Evolutionary conservation across 345 rosid species (phyloP).

Genomic region (Cardamine occulta): DNA sequence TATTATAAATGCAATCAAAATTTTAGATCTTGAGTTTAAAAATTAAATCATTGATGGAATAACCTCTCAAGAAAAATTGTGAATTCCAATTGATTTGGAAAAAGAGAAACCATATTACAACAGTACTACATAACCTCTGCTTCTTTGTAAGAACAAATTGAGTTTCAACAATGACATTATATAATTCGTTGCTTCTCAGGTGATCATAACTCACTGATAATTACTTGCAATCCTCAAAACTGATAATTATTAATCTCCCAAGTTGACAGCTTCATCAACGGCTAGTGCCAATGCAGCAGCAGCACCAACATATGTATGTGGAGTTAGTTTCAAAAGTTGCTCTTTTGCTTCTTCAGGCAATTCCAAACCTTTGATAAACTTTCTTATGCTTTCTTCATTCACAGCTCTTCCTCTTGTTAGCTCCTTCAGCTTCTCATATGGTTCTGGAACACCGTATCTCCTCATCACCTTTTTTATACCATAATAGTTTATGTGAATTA

Average conservation of each 20-base stretch:
- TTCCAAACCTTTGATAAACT: slow-evolving; percentile 70
- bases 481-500: neutral
- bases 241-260: slow-evolving; percentile 20
- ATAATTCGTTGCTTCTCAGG: neutral
- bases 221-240: neutral
- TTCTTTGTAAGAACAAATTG: neutral
- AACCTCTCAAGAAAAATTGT: neutral
- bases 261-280: slow-evolving; percentile 48
- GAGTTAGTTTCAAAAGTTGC: slow-evolving; percentile 67
- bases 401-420: slow-evolving; percentile 90
- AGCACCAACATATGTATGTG: slow-evolving; percentile 78
- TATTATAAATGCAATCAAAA: too few species aligned
- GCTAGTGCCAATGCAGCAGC: slow-evolving; percentile 70
- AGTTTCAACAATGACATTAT: neutral
- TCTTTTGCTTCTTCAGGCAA: slow-evolving; percentile 72
- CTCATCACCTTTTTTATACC: slow-evolving; percentile 72
- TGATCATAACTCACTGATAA: neutral
- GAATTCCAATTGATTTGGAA: neutral
- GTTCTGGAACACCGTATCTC: slow-evolving; percentile 90
- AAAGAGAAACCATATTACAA: neutral
- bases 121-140: neutral
- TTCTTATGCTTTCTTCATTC: slow-evolving; percentile 68
- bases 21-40: neutral
- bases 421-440: slow-evolving; percentile 92
- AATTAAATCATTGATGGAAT: neutral